Evolutionary conservation across 177 flowering plant species (phyloP).

Genomic region (Vitis hybrid): DNA sequence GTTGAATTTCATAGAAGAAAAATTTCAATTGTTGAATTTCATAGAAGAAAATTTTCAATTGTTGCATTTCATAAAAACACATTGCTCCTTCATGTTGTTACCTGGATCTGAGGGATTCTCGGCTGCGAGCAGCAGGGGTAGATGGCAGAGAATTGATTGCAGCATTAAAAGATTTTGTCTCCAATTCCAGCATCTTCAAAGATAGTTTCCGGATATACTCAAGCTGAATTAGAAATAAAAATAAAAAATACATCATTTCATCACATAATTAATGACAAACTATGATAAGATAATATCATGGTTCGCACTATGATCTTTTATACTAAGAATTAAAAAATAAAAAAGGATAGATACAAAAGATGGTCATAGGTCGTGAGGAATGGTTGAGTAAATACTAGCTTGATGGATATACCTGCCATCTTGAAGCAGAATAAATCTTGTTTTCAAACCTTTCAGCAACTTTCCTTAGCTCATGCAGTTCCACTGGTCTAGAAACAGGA

Average conservation of each 20-base stretch:
- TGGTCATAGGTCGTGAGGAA: not conserved
- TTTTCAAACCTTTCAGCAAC: constrained; percentile 64
- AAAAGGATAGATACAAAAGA: not conserved
- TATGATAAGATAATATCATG: too few relatives aligned
- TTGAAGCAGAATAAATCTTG: constrained; percentile 42
- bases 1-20: too few relatives aligned
- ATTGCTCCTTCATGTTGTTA: constrained; percentile 10
- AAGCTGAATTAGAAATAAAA: constrained; percentile 25
- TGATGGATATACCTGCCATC: constrained; percentile 36
- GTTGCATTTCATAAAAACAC: too few relatives aligned
- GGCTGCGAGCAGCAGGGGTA: constrained; percentile 24
- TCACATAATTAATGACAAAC: too few relatives aligned
- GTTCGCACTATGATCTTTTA: too few relatives aligned
- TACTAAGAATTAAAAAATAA: too few relatives aligned
- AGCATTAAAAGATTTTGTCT: constrained; percentile 30
- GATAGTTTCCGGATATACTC: constrained; percentile 66
- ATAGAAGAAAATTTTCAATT: too few relatives aligned
- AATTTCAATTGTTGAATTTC: too few relatives aligned
- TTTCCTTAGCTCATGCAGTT: constrained; percentile 41
- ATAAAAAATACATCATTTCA: constrained; percentile 1
- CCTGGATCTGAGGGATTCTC: constrained; percentile 31
- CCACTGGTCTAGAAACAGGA: constrained; percentile 48
- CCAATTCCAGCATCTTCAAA: constrained; percentile 65
- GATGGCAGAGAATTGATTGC: constrained; percentile 17
- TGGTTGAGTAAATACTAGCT: too few relatives aligned